Evolutionary conservation across 2,329 filamentous ascomycete genomes (phyloP).

Genomic region (Gremmenia infestans): DNA sequence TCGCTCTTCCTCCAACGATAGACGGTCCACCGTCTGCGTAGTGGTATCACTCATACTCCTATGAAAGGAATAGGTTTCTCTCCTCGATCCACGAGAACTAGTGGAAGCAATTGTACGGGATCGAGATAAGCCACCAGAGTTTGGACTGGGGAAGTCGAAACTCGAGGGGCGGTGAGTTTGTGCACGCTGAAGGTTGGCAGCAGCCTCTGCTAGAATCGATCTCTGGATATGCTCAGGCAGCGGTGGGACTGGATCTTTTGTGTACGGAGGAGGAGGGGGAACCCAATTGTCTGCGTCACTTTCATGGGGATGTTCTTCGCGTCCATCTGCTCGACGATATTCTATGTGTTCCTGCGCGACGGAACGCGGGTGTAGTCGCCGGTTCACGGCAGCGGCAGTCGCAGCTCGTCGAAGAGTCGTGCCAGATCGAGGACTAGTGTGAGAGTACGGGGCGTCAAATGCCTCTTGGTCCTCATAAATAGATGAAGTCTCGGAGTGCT

Average conservation of each 20-base stretch:
- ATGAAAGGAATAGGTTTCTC: constrained; percentile 29
- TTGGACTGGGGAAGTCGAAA: constrained; percentile 23
- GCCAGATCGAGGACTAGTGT: constrained; percentile 65
- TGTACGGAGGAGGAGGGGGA: constrained; percentile 77
- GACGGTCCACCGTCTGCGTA: constrained; percentile 20
- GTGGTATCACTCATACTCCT: constrained; percentile 36
- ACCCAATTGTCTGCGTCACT: constrained; percentile 88
- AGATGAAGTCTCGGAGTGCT: constrained; percentile 23
- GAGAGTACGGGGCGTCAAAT: constrained; percentile 67
- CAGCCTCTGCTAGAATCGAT: constrained; percentile 28
- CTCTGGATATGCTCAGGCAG: constrained; percentile 32
- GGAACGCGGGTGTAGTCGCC: constrained; percentile 58
- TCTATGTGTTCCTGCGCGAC: constrained; percentile 50
- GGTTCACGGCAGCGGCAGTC: constrained; percentile 69
- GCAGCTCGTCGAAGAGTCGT: constrained; percentile 68
- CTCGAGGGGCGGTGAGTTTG: constrained; percentile 22
- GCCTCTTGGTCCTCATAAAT: constrained; percentile 41
- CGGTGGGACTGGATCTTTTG: constrained; percentile 47
- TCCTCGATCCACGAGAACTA: constrained; percentile 20
- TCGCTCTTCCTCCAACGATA: constrained; percentile 24
- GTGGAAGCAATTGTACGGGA: constrained; percentile 25
- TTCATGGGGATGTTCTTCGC: constrained; percentile 72
- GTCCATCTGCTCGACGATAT: constrained; percentile 64
- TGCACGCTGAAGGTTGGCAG: constrained; percentile 24
- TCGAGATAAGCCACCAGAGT: constrained; percentile 20